Conservation (phyloP, 2,329 filamentous ascomycete genomes). For the Cryoendolithus antarcticus region DNA sequence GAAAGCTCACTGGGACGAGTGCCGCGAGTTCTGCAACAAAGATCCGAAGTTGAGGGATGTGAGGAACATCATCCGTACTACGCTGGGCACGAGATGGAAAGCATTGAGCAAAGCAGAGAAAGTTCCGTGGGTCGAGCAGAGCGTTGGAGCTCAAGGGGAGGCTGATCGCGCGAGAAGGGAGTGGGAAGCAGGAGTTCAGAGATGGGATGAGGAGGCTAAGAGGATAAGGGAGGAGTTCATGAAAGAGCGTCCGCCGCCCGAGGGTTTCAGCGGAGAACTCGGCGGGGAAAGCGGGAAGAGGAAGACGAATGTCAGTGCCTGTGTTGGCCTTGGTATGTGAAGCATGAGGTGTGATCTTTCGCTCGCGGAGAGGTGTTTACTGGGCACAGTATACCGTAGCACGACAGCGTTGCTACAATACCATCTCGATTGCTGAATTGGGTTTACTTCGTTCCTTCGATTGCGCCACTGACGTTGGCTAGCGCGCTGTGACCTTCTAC, state of each 20-base stretch:
- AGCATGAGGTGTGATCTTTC: not conserved
- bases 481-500: too few species aligned
- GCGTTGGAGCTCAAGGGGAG: constrained; percentile 54
- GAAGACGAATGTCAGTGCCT: constrained; percentile 22
- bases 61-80: constrained; percentile 65
- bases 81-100: constrained; percentile 85
- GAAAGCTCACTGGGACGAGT: constrained; percentile 55
- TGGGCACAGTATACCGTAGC: too few species aligned
- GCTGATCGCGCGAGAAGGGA: constrained; percentile 47
- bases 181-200: constrained; percentile 49
- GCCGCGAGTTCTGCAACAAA: constrained; percentile 51
- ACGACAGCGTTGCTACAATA: too few species aligned
- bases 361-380: too few species aligned
- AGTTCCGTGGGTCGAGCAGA: constrained; percentile 65
- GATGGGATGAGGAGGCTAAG: constrained; percentile 60
- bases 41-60: constrained; percentile 54
- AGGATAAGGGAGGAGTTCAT: constrained; percentile 33
- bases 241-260: constrained; percentile 13
- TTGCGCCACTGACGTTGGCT: too few species aligned
- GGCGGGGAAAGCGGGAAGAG: constrained; percentile 13
- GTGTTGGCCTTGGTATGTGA: constrained; percentile 16
- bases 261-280: not conserved
- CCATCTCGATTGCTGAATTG: too few species aligned
- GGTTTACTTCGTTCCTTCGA: too few species aligned
- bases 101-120: constrained; percentile 58